Percentiles rank a stretch among this genome's conserved stretches.
These are phyloP conservation scores for Xylariaceae sp. DNA, from an alignment of 2,329 filamentous ascomycete species.

Conservation along the genomic window DNA sequence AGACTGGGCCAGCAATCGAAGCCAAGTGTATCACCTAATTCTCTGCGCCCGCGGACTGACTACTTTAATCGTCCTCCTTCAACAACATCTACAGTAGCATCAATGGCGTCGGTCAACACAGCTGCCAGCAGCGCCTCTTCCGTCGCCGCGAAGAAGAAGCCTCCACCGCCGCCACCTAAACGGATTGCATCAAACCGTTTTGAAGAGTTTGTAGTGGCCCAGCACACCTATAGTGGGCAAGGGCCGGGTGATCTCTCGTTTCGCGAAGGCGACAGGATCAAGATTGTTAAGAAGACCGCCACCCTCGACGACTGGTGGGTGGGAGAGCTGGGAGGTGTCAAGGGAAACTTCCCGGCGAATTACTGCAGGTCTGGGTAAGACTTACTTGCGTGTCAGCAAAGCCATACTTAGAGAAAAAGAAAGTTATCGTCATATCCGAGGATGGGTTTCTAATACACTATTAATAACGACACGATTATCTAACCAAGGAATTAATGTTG, in stretches of 20 bases:
- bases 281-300: conserved; percentile 77
- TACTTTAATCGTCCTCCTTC: conserved; percentile 41
- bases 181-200: conserved; percentile 55
- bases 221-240: conserved; percentile 78
- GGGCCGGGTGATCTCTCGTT: conserved; percentile 75
- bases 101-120: conserved; percentile 38
- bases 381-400: not conserved
- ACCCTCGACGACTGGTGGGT: conserved; percentile 90
- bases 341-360: conserved; percentile 82
- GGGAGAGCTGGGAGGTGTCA: conserved; percentile 72
- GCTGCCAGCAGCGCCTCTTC: conserved; percentile 28
- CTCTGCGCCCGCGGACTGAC: conserved; percentile 39
- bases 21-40: conserved; percentile 40
- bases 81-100: conserved; percentile 37
- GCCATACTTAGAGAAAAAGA: not conserved
- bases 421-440: not conserved
- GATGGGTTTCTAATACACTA: not conserved
- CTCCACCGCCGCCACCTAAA: conserved; percentile 73
- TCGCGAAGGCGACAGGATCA: conserved; percentile 77
- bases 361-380: conserved; percentile 64
- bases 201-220: conserved; percentile 69
- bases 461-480: too few species aligned
- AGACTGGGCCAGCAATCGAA: conserved; percentile 44
- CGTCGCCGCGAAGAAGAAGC: conserved; percentile 70
- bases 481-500: too few species aligned